Evolutionary conservation across 2,329 filamentous ascomycete genomes (phyloP).

Genomic region (Apiospora rasikravindrae): DNA sequence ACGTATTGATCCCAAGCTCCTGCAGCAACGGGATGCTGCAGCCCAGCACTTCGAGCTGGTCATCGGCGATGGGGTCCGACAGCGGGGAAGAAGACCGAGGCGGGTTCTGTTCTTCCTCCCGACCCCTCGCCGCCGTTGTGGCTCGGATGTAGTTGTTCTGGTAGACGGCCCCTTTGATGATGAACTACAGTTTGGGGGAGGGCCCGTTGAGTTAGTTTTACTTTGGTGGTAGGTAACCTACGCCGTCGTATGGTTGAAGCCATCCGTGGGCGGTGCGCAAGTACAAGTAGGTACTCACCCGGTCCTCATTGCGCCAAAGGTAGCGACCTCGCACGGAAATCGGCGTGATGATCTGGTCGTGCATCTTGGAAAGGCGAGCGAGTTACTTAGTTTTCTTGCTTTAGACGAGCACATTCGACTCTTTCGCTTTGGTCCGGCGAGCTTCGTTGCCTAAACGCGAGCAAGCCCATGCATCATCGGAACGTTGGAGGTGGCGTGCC

Average conservation of each 20-base stretch:
- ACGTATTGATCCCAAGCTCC: slow-evolving; percentile 34
- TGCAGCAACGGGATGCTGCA: slow-evolving; percentile 33
- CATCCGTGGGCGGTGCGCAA: background rate
- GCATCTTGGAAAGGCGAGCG: background rate
- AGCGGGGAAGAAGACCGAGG: background rate
- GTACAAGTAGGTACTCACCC: slow-evolving; percentile 24
- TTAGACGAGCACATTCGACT: too few species aligned
- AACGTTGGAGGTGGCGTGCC: background rate
- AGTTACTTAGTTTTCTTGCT: too few species aligned
- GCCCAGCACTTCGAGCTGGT: slow-evolving; percentile 29
- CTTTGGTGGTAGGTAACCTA: too few species aligned
- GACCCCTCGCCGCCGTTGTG: background rate
- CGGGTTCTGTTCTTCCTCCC: background rate
- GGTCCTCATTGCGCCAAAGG: slow-evolving; percentile 28
- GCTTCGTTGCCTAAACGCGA: background rate
- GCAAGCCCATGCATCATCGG: background rate
- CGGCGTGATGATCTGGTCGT: slow-evolving; percentile 20
- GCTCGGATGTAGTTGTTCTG: slow-evolving; percentile 15
- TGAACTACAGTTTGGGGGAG: slow-evolving; percentile 26
- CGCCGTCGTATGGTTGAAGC: background rate
- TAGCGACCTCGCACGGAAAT: slow-evolving; percentile 30
- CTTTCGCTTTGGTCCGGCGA: too few species aligned
- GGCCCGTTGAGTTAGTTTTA: background rate
- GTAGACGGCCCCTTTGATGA: slow-evolving; percentile 34
- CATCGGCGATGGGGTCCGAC: slow-evolving; percentile 30